These are phyloP conservation scores for Sarocladium brachiariae DNA, from an alignment of 2,329 filamentous ascomycete species.

Conservation along the genomic window DNA sequence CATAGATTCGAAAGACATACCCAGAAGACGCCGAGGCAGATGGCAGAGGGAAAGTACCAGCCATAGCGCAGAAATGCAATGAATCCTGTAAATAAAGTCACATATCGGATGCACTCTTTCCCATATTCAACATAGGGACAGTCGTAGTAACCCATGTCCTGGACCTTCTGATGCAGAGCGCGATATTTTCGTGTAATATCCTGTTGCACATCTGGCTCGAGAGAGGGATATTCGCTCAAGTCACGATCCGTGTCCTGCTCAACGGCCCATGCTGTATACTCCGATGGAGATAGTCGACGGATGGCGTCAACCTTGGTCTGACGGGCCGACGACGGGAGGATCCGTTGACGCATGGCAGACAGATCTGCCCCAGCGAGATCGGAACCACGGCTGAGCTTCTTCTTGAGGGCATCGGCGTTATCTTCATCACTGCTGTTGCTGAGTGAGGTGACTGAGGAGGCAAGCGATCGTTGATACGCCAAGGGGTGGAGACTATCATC, in stretches of 20 bases:
- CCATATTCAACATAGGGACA: constrained; percentile 53
- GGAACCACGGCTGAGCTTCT: background rate
- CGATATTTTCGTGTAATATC: constrained; percentile 51
- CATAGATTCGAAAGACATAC: constrained; percentile 23
- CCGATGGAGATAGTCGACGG: constrained; percentile 11
- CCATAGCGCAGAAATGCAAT: constrained; percentile 34
- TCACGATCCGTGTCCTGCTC: constrained; percentile 29
- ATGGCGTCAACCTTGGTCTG: background rate
- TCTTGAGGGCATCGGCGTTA: background rate
- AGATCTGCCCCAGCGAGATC: background rate
- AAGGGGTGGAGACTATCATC: background rate
- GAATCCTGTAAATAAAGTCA: constrained; percentile 42
- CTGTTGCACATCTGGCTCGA: constrained; percentile 45
- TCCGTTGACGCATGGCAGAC: background rate
- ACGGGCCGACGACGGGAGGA: background rate
- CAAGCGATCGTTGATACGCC: background rate
- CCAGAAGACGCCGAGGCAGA: constrained; percentile 57
- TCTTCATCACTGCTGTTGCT: constrained; percentile 3
- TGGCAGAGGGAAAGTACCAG: constrained; percentile 52
- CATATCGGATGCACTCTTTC: constrained; percentile 51
- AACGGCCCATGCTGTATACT: constrained; percentile 30
- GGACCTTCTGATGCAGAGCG: constrained; percentile 45
- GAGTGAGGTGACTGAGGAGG: constrained; percentile 1
- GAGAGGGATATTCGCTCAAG: constrained; percentile 38
- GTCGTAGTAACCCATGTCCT: constrained; percentile 49